phyloP scores from a whole-genome alignment of 306 rosid genomes.

The Vigna radiata region DNA sequence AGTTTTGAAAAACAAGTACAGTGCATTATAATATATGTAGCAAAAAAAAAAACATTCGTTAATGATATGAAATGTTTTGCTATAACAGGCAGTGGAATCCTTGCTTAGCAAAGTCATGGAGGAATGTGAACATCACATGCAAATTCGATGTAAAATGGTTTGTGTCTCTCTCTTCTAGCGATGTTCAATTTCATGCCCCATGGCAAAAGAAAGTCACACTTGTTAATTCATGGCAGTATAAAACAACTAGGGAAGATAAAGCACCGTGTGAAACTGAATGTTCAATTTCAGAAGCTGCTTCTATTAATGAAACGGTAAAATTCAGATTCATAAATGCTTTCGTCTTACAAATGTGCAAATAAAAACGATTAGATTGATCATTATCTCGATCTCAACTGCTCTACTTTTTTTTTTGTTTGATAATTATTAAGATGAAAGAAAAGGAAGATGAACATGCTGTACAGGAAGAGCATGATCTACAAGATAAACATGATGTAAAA shows the following conservation, averaged over 20 bases:
- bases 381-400: background rate
- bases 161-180: constrained; percentile 29
- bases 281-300: constrained; percentile 53
- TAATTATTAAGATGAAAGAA: constrained; percentile 62
- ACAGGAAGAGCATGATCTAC: constrained; percentile 15
- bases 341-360: constrained; percentile 19
- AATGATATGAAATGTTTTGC: constrained; percentile 19
- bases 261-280: constrained; percentile 38
- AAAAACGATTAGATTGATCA: constrained; percentile 9
- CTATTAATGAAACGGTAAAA: constrained; percentile 60
- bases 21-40: background rate
- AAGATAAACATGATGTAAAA: constrained; percentile 15
- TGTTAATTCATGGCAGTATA: constrained; percentile 52
- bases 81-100: constrained; percentile 74
- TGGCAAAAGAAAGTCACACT: background rate
- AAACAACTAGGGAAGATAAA: constrained; percentile 54
- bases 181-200: background rate
- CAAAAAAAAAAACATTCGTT: background rate
- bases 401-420: constrained; percentile 32
- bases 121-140: constrained; percentile 72
- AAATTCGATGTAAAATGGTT: constrained; percentile 60
- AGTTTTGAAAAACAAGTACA: background rate
- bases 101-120: constrained; percentile 79
- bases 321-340: constrained; percentile 35
- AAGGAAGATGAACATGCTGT: constrained; percentile 30